phyloP scores from a whole-genome alignment of 495 filamentous ascomycete species.

The Eremomyces bilateralis region DNA sequence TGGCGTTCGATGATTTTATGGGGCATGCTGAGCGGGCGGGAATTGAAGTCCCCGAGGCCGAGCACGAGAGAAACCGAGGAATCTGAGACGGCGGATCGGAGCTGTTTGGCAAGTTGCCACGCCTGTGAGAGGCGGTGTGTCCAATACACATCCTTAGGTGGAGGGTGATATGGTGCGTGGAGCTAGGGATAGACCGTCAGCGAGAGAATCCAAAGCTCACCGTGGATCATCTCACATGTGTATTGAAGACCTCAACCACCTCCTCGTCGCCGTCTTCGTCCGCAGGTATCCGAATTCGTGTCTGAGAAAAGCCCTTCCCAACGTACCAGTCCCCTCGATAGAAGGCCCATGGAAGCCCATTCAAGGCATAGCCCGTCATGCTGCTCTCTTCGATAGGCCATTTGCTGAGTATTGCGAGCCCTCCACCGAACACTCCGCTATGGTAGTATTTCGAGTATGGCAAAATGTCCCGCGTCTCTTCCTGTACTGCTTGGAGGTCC shows the following conservation, averaged over 20 bases:
- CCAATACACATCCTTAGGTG: conserved; percentile 63
- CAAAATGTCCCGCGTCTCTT: conserved; percentile 51
- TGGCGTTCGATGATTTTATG: conserved; percentile 63
- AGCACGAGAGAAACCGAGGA: conserved; percentile 51
- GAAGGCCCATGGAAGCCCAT: conserved; percentile 83
- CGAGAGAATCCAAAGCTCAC: not conserved
- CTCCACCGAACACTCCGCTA: conserved; percentile 72
- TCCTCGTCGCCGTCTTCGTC: conserved; percentile 37
- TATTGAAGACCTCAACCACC: conserved; percentile 82
- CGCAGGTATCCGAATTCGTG: conserved; percentile 39
- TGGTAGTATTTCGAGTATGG: conserved; percentile 90
- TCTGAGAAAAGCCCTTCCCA: conserved; percentile 82
- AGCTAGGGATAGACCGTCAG: conserved; percentile 27
- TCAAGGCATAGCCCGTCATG: conserved; percentile 76
- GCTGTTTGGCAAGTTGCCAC: conserved; percentile 90
- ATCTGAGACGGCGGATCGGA: conserved; percentile 63
- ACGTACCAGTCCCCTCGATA: conserved; percentile 89
- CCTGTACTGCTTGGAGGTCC: conserved; percentile 67
- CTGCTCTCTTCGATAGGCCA: conserved; percentile 91
- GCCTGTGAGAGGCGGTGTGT: conserved; percentile 83
- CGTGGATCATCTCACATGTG: conserved; percentile 33
- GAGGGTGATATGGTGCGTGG: conserved; percentile 71
- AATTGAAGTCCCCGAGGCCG: conserved; percentile 86
- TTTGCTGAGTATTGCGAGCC: conserved; percentile 76
- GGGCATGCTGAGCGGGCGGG: conserved; percentile 71